Percentiles rank a stretch among this genome's conserved stretches.
phyloP scores from a whole-genome alignment of 108 stramenopile genomes.

The Cyclotella cryptica region DNA sequence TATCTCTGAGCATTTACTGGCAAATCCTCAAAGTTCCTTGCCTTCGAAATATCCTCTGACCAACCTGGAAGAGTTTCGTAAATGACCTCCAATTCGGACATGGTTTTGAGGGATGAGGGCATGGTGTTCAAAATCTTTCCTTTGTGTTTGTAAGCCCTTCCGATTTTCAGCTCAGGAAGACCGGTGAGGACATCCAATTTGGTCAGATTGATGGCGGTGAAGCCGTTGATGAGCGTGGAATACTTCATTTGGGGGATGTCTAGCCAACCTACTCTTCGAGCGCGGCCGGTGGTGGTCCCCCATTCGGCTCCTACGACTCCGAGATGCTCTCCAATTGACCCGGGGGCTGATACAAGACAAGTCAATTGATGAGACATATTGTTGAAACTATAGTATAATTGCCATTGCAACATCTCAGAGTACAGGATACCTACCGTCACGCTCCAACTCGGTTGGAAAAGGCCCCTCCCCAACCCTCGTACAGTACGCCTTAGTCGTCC shows the following conservation, averaged over 20 bases:
- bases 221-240: conserved; percentile 94
- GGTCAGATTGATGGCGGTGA: conserved; percentile 96
- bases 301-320: conserved; percentile 93
- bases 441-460: conserved; percentile 96
- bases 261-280: conserved; percentile 97
- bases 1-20: conserved; percentile 94
- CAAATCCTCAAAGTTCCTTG: conserved; percentile 93
- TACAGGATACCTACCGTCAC: conserved; percentile 36
- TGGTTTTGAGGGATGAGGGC: conserved; percentile 90
- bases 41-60: conserved; percentile 91
- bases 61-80: conserved; percentile 97
- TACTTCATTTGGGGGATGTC: conserved; percentile 98
- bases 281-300: conserved; percentile 96
- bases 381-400: neutral
- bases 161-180: conserved; percentile 82
- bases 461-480: conserved; percentile 99
- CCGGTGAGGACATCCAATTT: conserved; percentile 99
- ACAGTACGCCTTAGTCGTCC: conserved; percentile 99
- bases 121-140: conserved; percentile 89
- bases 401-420: neutral
- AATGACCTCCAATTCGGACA: conserved; percentile 90
- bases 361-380: neutral
- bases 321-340: conserved; percentile 81
- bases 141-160: conserved; percentile 88
- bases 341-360: conserved; percentile 22